Base-by-base conservation (phyloP, 495 filamentous ascomycete species). In the Podospora pseudocomata region DNA sequence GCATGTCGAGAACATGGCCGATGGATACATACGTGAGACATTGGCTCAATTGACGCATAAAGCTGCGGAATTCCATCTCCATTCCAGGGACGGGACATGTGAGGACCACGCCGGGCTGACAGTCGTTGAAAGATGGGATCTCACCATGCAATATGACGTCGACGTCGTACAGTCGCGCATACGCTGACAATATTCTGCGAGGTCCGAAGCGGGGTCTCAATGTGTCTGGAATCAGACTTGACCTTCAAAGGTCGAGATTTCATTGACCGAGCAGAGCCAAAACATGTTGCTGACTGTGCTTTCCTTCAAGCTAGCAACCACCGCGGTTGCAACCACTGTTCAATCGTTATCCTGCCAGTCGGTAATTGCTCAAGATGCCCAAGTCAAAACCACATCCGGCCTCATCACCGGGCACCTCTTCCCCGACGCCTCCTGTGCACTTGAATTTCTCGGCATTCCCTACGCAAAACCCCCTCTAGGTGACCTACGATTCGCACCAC, bases 361-460 rank as follows among this genome's bases (percentile, higher is more conserved):
- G 39, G 39, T 13, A 13, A 49, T 49, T 16, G 39, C 53, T 32
- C 0, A 55, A 49, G 0, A 23, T 26, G 34, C 39, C 4, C 5
- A 4, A 59, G 65, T 76, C 9, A 19, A 19, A 13, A 67, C 63
- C 0, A 2, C 26, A 0, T 19, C 32, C 5, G 72, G 74, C 15
- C 30, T 56, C 1, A 54, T 75, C 53, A 64, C 70, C 34, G 75
- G 75, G 30, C 60, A 19, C 0, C 64, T 71, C 26, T 65, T 69
- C 67, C 6, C 11, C 0, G 27, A 65, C 2, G 65, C 65, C 5
- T 53, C 71, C 0, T 60, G 55, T 32, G 76, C 76, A 9, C 68
- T 71, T 23, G 68, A 73, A 59, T 89, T 88, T 72, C 79, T 88
- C 5, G 86, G 84, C 2, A 83, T 89, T 6, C 84, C 85, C 0